Conservation (phyloP, 176 grass and related monocot genomes). For the Phoenix roebelenii region DNA sequence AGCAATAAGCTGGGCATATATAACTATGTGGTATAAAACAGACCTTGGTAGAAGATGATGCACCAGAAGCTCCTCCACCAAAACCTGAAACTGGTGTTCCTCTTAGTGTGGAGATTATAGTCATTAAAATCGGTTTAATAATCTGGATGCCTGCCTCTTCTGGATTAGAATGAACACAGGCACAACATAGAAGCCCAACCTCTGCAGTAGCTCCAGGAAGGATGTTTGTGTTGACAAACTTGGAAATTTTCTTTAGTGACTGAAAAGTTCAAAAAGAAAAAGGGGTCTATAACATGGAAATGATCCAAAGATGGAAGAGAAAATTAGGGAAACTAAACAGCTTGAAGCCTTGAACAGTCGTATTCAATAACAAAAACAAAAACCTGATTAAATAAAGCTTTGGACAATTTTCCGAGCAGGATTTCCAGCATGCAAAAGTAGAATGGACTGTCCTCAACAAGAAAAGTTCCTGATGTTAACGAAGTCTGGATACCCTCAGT, state of each 20-base stretch:
- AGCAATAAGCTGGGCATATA: slow-evolving; percentile 12
- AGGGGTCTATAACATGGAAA: neutral
- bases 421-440: slow-evolving; percentile 97
- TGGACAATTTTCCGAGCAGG: slow-evolving; percentile 80
- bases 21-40: slow-evolving; percentile 21
- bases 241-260: slow-evolving; percentile 87
- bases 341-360: too few relatives aligned
- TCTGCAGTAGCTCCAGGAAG: slow-evolving; percentile 89
- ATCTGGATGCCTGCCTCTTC: slow-evolving; percentile 61
- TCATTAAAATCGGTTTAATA: slow-evolving; percentile 70
- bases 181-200: slow-evolving; percentile 93
- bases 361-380: neutral
- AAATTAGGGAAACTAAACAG: too few relatives aligned
- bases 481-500: slow-evolving; percentile 67
- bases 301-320: too few relatives aligned
- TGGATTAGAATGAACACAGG: slow-evolving; percentile 70
- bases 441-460: slow-evolving; percentile 70
- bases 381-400: slow-evolving; percentile 81
- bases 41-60: slow-evolving; percentile 48
- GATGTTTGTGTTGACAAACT: slow-evolving; percentile 88
- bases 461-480: slow-evolving; percentile 70
- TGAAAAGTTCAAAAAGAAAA: slow-evolving; percentile 28
- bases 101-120: slow-evolving; percentile 60
- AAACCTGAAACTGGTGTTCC: slow-evolving; percentile 68
- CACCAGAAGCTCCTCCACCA: slow-evolving; percentile 42